A percentile compares a stretch with the other conserved stretches of the same genome.
These are phyloP conservation scores for Basipetospora chlamydospora DNA, from an alignment of 2,329 filamentous ascomycete genomes.

Conservation along the genomic window DNA sequence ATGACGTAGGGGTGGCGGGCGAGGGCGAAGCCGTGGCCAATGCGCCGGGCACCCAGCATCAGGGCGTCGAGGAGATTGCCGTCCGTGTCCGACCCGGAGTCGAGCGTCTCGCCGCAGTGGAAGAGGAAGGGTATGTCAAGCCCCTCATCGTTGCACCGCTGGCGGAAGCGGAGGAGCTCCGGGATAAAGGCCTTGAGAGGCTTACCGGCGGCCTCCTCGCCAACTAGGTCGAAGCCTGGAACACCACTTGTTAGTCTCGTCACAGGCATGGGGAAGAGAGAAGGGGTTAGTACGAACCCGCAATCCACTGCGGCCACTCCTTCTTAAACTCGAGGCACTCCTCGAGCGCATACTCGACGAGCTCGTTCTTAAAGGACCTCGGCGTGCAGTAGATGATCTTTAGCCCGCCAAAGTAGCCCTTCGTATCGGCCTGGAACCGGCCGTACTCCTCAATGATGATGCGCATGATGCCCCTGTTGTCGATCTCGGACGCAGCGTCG, in stretches of 20 bases:
- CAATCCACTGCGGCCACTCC: conserved; percentile 43
- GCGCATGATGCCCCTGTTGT: conserved; percentile 44
- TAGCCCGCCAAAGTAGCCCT: conserved; percentile 42
- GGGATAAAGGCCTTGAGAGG: conserved; percentile 41
- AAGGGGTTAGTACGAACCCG: conserved; percentile 30
- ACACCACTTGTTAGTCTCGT: no score
- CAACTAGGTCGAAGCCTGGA: conserved; percentile 54
- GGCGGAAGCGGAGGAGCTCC: conserved; percentile 41
- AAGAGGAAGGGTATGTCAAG: conserved; percentile 58
- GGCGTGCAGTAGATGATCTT: conserved; percentile 62
- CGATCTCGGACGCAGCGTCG: conserved; percentile 35
- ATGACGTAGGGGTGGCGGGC: conserved; percentile 53
- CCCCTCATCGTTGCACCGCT: conserved; percentile 28
- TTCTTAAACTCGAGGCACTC: conserved; percentile 49
- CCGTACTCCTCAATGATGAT: conserved; percentile 43
- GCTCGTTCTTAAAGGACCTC: conserved; percentile 34
- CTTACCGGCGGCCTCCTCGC: conserved; percentile 47
- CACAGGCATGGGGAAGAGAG: not conserved
- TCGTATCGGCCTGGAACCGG: conserved; percentile 25
- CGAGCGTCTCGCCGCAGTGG: conserved; percentile 62
- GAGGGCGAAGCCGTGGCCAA: conserved; percentile 60
- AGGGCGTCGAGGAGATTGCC: conserved; percentile 57
- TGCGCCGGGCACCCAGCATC: conserved; percentile 49
- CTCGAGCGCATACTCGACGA: conserved; percentile 36
- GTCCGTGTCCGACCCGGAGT: conserved; percentile 48